A percentile compares a stretch with the other conserved stretches of the same genome.
phyloP scores from a whole-genome alignment of 257 asterid genomes.

The Nemophila menziesii region DNA sequence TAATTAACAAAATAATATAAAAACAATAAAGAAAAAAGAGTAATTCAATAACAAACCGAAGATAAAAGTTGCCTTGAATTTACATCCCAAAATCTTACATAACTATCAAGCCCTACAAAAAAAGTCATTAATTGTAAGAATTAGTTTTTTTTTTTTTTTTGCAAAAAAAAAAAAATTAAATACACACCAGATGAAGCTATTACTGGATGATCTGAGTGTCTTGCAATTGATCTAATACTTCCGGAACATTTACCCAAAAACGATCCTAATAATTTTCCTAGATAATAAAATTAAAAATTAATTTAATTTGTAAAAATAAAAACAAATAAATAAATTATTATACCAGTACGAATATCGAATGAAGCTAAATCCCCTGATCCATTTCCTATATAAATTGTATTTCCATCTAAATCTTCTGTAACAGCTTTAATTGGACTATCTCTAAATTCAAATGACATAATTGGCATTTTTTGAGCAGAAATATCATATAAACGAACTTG shows the following conservation, averaged over 20 bases:
- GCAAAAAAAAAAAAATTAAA: too few species aligned
- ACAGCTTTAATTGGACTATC: constrained; percentile 81
- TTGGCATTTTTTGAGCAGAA: constrained; percentile 91
- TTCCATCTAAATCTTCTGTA: constrained; percentile 67
- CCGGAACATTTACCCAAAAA: constrained; percentile 88
- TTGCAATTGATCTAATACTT: constrained; percentile 75
- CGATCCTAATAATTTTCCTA: constrained; percentile 80
- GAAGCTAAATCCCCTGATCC: constrained; percentile 97
- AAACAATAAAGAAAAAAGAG: too few species aligned
- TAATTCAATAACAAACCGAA: constrained; percentile 43
- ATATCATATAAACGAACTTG: constrained; percentile 89
- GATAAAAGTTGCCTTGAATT: constrained; percentile 77
- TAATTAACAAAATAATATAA: constrained; percentile 17
- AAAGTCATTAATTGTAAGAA: constrained; percentile 4
- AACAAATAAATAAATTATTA: background rate
- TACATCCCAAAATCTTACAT: constrained; percentile 87
- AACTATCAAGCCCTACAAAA: constrained; percentile 74
- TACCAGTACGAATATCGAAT: constrained; percentile 82
- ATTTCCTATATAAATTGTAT: constrained; percentile 66
- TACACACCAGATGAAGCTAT: constrained; percentile 91
- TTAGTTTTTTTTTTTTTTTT: too few species aligned
- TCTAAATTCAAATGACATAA: constrained; percentile 66
- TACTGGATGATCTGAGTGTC: constrained; percentile 73
- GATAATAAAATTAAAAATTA: too few species aligned
- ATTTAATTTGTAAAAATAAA: too few species aligned